A percentile compares a stretch with the other conserved stretches of the same genome.
Evolutionary conservation across 345 rosid species (phyloP).

Genomic region (Eutrema yunnanense): DNA sequence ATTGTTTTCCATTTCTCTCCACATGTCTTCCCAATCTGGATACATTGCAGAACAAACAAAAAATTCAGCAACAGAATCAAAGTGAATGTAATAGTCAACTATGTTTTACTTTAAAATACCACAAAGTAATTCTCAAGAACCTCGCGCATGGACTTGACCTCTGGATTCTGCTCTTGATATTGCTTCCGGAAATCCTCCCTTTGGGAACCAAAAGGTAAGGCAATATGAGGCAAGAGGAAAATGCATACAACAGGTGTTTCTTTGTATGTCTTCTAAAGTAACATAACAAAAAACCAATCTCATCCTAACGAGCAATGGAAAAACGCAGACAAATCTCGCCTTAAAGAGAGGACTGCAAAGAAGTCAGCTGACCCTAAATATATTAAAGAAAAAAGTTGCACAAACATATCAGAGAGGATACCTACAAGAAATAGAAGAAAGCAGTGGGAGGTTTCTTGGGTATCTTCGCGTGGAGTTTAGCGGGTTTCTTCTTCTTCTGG

Average conservation of each 20-base stretch:
- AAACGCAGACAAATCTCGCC: background rate
- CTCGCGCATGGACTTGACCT: slow-evolving; percentile 87
- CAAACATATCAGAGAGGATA: background rate
- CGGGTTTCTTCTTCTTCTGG: slow-evolving; percentile 36
- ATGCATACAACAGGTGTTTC: background rate
- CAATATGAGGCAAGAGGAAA: slow-evolving; percentile 1
- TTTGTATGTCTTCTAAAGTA: background rate
- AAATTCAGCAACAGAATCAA: slow-evolving; percentile 3
- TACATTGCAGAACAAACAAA: background rate
- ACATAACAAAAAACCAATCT: background rate
- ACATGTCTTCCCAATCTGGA: slow-evolving; percentile 90
- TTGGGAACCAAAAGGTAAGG: slow-evolving; percentile 5
- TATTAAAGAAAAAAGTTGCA: background rate
- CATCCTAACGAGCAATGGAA: background rate
- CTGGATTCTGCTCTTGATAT: slow-evolving; percentile 79
- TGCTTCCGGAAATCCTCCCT: slow-evolving; percentile 93
- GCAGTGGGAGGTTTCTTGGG: slow-evolving; percentile 97
- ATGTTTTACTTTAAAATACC: background rate
- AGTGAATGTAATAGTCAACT: background rate
- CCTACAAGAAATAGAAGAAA: slow-evolving; percentile 83
- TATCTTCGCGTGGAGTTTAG: slow-evolving; percentile 42
- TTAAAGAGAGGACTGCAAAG: background rate
- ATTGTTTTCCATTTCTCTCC: slow-evolving; percentile 95
- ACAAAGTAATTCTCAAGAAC: slow-evolving; percentile 27
- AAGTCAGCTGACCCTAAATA: background rate